Evolutionary conservation across 768 basidiomycete genomes (phyloP), one percentile per base, ranked within the genome.

Genomic region (Psilocybe cubensis): DNA sequence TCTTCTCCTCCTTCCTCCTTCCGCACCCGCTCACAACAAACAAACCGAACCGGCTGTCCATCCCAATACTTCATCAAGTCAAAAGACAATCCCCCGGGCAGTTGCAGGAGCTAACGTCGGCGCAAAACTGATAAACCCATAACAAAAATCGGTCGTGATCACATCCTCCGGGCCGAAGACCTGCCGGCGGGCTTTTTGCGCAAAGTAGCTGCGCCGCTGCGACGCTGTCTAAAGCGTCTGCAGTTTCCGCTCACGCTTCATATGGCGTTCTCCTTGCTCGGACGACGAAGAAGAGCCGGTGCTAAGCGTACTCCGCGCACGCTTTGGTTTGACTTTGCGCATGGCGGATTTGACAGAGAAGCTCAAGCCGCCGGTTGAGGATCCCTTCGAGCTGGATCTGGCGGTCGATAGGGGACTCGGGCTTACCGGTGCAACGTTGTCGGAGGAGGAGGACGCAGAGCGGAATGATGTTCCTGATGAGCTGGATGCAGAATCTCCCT

Each of bases 21-120:
- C 18, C 41, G 21, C 43, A 52, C 59, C 70, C 72, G 68, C 66
- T 89, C 81, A 66, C 90, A 92, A 69, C 95, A 96, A 20, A 92
- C 79, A 70, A 96, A 98, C 20, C 84, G 80, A 28, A 96, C 91
- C 0, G 92, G 94, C 72, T 96, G 94, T 21, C 92, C 91, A 63
- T 96, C 94, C 96, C 96, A 98, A 67, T 96, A 96, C 64, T 83
- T 78, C 69, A 89, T 81, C 29, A 98, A 74, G 68, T 94, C 91
- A 66, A 98, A 93, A 0, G 83, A 83, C 18, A 96, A 72, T 0
- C 92, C 91, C 11, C 89, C 93, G 0, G 96, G 94, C 2, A 98
- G 78, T 24, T 85, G 82, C 3, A 96, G 76, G n/a, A 24, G 84
- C 78, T 29, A 91, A 78, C 20, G 76, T 76, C 6, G 85, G 89